A percentile compares a stretch with the other conserved stretches of the same genome.
Conservation (phyloP, 2,329 filamentous ascomycete genomes). For the Colletotrichum kahawae region DNA sequence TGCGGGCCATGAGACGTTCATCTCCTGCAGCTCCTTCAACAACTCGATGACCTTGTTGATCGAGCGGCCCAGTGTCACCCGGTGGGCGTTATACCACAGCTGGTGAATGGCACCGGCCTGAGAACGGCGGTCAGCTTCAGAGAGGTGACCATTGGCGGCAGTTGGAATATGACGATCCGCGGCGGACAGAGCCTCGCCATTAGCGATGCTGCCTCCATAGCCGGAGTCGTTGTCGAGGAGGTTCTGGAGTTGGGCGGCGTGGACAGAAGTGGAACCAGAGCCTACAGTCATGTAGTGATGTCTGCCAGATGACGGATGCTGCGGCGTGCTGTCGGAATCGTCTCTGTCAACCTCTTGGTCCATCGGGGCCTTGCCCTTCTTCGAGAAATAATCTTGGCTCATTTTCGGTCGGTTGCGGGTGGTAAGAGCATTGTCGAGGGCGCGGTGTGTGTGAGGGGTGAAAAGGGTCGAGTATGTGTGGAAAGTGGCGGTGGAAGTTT, state of each 20-base stretch:
- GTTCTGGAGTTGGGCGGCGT: conserved; percentile 79
- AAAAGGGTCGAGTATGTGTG: background rate
- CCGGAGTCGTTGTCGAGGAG: conserved; percentile 89
- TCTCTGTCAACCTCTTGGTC: conserved; percentile 30
- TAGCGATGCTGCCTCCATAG: conserved; percentile 81
- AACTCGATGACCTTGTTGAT: conserved; percentile 88
- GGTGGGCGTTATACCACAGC: conserved; percentile 93
- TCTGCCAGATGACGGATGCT: conserved; percentile 31
- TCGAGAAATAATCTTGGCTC: conserved; percentile 64
- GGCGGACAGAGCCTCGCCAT: conserved; percentile 56
- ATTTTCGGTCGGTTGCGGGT: conserved; percentile 43
- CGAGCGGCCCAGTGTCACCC: conserved; percentile 82
- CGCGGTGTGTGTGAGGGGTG: background rate
- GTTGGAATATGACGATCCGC: conserved; percentile 22
- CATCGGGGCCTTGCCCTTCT: conserved; percentile 57
- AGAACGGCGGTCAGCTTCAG: conserved; percentile 49
- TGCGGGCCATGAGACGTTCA: conserved; percentile 91
- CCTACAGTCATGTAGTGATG: conserved; percentile 86
- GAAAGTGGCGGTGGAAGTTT: conserved; percentile 11
- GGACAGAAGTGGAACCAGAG: conserved; percentile 78
- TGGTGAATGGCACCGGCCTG: conserved; percentile 89
- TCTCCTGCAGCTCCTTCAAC: conserved; percentile 81
- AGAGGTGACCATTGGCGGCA: conserved; percentile 33
- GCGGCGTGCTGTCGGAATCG: conserved; percentile 30
- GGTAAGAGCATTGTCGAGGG: conserved; percentile 39